Evolutionary conservation across 352 stramenopile species (phyloP), one percentile per base, ranked within the genome.

Genomic region (Phytophthora lateralis): DNA sequence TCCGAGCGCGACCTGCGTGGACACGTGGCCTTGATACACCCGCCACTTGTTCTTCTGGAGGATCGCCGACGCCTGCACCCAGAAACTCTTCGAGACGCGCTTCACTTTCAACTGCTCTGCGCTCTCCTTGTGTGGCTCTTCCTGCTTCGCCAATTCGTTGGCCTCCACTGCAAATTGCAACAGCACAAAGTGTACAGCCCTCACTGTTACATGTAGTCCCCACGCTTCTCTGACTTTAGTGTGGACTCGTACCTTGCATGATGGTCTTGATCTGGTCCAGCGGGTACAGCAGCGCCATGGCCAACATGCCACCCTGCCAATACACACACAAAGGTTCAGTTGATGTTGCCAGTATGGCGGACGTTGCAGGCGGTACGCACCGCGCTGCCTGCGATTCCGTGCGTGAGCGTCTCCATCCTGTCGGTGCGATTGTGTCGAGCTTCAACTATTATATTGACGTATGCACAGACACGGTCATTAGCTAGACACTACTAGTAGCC

Each of bases 261-360:
- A 93, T 87, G 39, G 82, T 89, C 63, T 91, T 88, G 61, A 95
- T 89, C 73, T 95, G 84, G 72, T 95, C 86, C 42, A 95, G 78
- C 50, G 86, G 86, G 46, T 95, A 95, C 50, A 93, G 69, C 39
- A 92, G 66, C 27, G 68, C 82, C 79, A 95, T 90, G 57, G 86
- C 84, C 21, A 95, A 56, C 60, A 88, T 85, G 52, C 78, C 77
- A 11, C 83, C 86, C 68, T 90, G 52, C 30, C 60, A 17, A 39
- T 17, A 30, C 35, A 58, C 2, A 2, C 12, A 21, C 38, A 27
- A 8, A 26, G 11, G 41, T 0, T 64, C 32, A 49, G 24, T 17
- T n/a, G 47, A 27, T 3, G 8, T 46, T 24, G 34, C 3, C 4
- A 14, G n/a, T 8, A 35, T 12, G 2, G 17, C 1, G 35, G 12